Percentiles rank a stretch among this genome's conserved stretches.
phyloP scores from a whole-genome alignment of 2,329 filamentous ascomycete genomes.

The Teratosphaeria zuluensis region DNA sequence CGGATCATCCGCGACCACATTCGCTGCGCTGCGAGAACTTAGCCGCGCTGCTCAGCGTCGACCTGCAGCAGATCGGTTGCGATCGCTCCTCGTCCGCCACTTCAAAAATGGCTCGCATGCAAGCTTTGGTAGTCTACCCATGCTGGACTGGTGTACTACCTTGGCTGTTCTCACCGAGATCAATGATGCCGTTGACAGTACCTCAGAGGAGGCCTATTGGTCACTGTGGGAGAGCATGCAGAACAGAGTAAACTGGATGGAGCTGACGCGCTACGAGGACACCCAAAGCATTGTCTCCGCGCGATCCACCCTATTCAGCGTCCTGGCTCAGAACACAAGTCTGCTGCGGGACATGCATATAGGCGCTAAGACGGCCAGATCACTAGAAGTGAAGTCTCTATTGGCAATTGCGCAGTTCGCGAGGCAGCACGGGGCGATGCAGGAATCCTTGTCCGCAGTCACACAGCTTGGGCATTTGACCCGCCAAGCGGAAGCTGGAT shows the following conservation, averaged over 20 bases:
- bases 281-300: constrained; percentile 73
- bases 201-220: constrained; percentile 31
- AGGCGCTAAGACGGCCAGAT: constrained; percentile 52
- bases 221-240: constrained; percentile 42
- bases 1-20: constrained; percentile 38
- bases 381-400: constrained; percentile 68
- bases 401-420: constrained; percentile 66
- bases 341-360: constrained; percentile 54
- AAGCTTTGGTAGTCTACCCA: constrained; percentile 1
- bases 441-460: constrained; percentile 78
- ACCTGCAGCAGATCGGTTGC: constrained; percentile 6
- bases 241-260: constrained; percentile 64
- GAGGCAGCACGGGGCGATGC: constrained; percentile 68
- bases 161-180: constrained; percentile 71
- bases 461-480: constrained; percentile 74
- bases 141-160: constrained; percentile 31
- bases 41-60: constrained; percentile 12
- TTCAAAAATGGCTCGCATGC: background rate
- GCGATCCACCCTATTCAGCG: constrained; percentile 71
- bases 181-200: constrained; percentile 61
- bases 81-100: constrained; percentile 2
- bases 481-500: constrained; percentile 57
- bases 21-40: constrained; percentile 71
- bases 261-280: constrained; percentile 55
- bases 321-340: constrained; percentile 60